These are phyloP conservation scores for Thuja plicata DNA, from an alignment of 83 land plant genomes.

Conservation along the genomic window DNA sequence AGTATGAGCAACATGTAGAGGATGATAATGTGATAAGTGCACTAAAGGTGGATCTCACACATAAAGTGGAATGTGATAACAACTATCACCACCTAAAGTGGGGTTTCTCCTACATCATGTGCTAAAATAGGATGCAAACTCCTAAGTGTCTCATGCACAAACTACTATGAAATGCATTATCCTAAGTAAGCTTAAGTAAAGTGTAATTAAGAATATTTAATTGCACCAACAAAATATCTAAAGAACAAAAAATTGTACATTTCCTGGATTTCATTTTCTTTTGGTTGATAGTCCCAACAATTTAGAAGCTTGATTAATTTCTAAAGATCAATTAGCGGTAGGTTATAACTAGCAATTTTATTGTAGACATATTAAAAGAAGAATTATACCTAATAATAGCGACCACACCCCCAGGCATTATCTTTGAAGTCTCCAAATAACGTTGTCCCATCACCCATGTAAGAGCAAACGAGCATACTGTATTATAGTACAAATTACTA, in stretches of 20 bases:
- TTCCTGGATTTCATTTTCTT: neutral
- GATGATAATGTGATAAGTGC: too few species aligned
- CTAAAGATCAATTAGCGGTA: neutral
- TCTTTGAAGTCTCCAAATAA: slow-evolving; percentile 73
- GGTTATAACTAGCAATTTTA: neutral
- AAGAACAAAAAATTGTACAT: neutral
- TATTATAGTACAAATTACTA: slow-evolving; percentile 13
- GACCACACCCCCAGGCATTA: slow-evolving; percentile 98
- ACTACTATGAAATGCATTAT: too few species aligned
- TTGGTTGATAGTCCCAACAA: neutral
- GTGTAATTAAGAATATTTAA: too few species aligned
- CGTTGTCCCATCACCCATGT: slow-evolving; percentile 92
- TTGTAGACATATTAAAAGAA: neutral
- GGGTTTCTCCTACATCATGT: too few species aligned
- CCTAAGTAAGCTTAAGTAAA: too few species aligned
- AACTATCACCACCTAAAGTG: too few species aligned
- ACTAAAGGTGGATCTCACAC: too few species aligned
- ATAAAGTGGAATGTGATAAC: too few species aligned
- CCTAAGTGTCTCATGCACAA: too few species aligned
- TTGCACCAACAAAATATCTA: too few species aligned
- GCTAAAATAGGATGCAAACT: too few species aligned
- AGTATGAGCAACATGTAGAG: too few species aligned
- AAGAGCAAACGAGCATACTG: slow-evolving; percentile 69
- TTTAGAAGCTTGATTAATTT: neutral
- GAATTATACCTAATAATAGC: slow-evolving; percentile 74